Conservation (phyloP, 495 filamentous ascomycete genomes). For the Xylaria flabelliformis region DNA sequence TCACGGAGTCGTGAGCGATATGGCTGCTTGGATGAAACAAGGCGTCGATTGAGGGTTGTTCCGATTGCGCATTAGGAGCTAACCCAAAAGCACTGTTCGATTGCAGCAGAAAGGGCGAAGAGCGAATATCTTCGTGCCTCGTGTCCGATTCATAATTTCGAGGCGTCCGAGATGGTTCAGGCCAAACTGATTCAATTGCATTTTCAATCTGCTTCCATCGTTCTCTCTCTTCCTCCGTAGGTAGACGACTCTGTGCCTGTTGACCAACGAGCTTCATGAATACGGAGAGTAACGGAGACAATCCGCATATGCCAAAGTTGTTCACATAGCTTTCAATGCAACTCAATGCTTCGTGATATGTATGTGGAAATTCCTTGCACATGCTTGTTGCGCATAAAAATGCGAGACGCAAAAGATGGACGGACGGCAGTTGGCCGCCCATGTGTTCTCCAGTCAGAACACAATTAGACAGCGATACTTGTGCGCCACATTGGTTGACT, state of each 20-base stretch:
- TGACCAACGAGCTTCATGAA: conserved; percentile 17
- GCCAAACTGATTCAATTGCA: conserved; percentile 10
- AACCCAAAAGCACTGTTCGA: not conserved
- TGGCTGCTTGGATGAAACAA: conserved; percentile 10
- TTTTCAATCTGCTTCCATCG: conserved; percentile 7
- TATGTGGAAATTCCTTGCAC: not conserved
- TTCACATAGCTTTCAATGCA: conserved; percentile 19
- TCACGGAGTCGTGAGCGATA: conserved; percentile 24
- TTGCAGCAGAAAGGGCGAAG: not conserved
- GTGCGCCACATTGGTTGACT: conserved; percentile 9
- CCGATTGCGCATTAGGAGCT: not conserved
- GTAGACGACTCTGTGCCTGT: conserved; percentile 30
- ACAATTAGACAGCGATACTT: conserved; percentile 3
- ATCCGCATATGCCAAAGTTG: conserved; percentile 24
- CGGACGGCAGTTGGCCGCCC: conserved; percentile 17
- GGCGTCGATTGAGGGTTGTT: not conserved
- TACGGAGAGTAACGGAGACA: conserved; percentile 17
- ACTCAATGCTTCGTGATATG: not conserved
- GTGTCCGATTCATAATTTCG: not conserved
- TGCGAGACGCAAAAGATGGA: conserved; percentile 19
- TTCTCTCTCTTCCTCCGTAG: conserved; percentile 39
- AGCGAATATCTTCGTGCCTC: not conserved
- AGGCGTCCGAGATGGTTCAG: not conserved
- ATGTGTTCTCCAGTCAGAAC: conserved; percentile 17
- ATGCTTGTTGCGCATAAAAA: conserved; percentile 13